These are phyloP conservation scores for Pelagophyceae sp. DNA, from an alignment of 352 stramenopile genomes.

Conservation along the genomic window DNA sequence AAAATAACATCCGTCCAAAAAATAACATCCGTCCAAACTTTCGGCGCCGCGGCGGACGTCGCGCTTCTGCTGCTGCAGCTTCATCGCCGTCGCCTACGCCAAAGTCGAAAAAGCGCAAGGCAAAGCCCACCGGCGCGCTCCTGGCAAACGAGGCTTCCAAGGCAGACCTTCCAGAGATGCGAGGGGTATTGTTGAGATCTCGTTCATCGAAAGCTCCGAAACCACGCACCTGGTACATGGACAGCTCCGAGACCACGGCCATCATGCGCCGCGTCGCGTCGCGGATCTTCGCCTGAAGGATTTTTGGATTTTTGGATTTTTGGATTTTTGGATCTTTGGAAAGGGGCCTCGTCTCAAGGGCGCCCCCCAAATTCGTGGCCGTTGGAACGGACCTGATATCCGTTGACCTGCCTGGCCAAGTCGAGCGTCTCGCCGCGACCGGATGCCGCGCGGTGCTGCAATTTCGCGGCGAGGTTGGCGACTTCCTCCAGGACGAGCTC, in stretches of 20 bases:
- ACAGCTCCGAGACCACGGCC: slow-evolving; percentile 81
- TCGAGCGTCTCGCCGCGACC: slow-evolving; percentile 51
- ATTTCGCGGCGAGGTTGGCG: slow-evolving; percentile 65
- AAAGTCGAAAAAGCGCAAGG: too few relatives aligned
- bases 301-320: too few relatives aligned
- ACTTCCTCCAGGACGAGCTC: slow-evolving; percentile 86
- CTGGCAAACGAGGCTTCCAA: too few relatives aligned
- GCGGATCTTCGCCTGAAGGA: slow-evolving; percentile 72
- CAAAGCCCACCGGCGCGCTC: too few relatives aligned
- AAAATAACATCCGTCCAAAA: too few relatives aligned
- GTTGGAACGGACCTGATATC: too few relatives aligned
- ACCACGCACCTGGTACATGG: slow-evolving; percentile 91
- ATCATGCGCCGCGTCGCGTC: slow-evolving; percentile 84
- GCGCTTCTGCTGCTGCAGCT: slow-evolving; percentile 81
- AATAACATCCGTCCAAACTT: too few relatives aligned
- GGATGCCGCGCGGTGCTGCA: slow-evolving; percentile 60
- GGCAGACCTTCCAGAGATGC: too few relatives aligned
- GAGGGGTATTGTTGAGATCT: too few relatives aligned
- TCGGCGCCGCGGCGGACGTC: too few relatives aligned
- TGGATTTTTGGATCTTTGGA: too few relatives aligned
- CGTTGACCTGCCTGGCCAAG: slow-evolving; percentile 67
- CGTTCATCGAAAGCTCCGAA: too few relatives aligned
- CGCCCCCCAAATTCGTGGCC: slow-evolving; percentile 71
- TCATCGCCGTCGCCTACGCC: slow-evolving; percentile 81
- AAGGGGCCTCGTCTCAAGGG: neutral